Percentiles rank a stretch among this genome's conserved stretches.
Evolutionary conservation across 148 eudicot species (phyloP).

Genomic region (Persicaria tinctoria): DNA sequence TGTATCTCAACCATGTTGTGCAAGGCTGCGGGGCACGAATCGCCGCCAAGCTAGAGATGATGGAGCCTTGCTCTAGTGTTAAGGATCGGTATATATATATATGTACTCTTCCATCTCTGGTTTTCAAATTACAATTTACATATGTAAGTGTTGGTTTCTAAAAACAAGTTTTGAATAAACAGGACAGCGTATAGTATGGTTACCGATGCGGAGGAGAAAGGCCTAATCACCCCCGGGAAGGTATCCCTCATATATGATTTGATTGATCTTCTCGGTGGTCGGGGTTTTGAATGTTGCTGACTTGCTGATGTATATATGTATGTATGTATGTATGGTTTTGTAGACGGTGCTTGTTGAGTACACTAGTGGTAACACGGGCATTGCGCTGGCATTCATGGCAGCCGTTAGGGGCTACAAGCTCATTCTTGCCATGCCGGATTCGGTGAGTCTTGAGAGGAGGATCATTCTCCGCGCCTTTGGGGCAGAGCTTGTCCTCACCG

Average conservation of each 20-base stretch:
- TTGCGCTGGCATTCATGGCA: constrained; percentile 81
- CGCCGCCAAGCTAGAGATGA: constrained; percentile 51
- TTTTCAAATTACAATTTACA: background rate
- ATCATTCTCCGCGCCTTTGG: constrained; percentile 67
- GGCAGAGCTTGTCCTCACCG: constrained; percentile 55
- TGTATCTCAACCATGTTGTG: constrained; percentile 62
- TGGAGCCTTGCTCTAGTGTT: constrained; percentile 83
- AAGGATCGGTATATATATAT: constrained; percentile 48
- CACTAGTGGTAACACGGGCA: constrained; percentile 85
- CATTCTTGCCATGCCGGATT: constrained; percentile 52
- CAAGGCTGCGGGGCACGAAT: constrained; percentile 49
- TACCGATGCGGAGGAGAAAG: constrained; percentile 69
- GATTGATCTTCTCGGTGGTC: background rate
- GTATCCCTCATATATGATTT: constrained; percentile 17
- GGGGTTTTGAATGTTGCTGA: background rate
- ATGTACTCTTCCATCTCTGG: background rate
- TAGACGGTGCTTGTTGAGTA: constrained; percentile 73
- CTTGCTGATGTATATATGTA: background rate
- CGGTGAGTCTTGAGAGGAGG: constrained; percentile 55
- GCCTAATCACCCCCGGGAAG: constrained; percentile 71
- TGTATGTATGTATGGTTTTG: background rate
- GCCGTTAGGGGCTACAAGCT: constrained; percentile 80
- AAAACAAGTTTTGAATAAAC: constrained; percentile 3
- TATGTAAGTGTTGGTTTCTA: background rate
- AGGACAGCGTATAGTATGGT: constrained; percentile 76